Evolutionary conservation across 768 basidiomycete species (phyloP).

Genomic region (Lactarius hatsudake): DNA sequence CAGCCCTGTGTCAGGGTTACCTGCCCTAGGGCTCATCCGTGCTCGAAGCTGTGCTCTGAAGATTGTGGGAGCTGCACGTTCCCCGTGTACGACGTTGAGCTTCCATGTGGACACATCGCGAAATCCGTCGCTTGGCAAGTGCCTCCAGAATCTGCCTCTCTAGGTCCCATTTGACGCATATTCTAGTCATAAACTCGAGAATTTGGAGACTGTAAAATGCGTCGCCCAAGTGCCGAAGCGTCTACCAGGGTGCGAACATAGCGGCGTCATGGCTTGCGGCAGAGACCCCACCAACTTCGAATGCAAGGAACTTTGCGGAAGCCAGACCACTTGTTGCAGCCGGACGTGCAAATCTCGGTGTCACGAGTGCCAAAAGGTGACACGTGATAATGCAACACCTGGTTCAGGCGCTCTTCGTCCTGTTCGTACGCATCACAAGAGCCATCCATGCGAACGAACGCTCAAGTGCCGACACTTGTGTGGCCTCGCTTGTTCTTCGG

Average conservation of each 20-base stretch:
- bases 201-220: conserved; percentile 31
- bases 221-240: conserved; percentile 28
- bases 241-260: conserved; percentile 36
- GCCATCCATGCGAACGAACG: conserved; percentile 34
- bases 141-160: background rate
- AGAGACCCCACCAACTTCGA: conserved; percentile 22
- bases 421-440: conserved; percentile 28
- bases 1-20: conserved; percentile 29
- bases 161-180: background rate
- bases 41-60: conserved; percentile 31
- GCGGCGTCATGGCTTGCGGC: conserved; percentile 24
- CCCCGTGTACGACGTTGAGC: conserved; percentile 27
- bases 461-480: conserved; percentile 38
- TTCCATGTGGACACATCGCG: conserved; percentile 33
- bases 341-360: conserved; percentile 34
- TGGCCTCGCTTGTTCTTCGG: conserved; percentile 31
- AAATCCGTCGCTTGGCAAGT: conserved; percentile 33
- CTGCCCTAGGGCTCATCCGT: conserved; percentile 32
- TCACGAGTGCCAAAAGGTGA: conserved; percentile 31
- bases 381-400: background rate
- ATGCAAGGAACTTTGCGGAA: conserved; percentile 32
- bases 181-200: conserved; percentile 31
- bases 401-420: background rate
- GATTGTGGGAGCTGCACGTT: conserved; percentile 33
- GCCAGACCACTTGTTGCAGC: conserved; percentile 32